These are phyloP conservation scores for Dendrobium officinale DNA, from an alignment of 106 monocot genomes.

Conservation along the genomic window DNA sequence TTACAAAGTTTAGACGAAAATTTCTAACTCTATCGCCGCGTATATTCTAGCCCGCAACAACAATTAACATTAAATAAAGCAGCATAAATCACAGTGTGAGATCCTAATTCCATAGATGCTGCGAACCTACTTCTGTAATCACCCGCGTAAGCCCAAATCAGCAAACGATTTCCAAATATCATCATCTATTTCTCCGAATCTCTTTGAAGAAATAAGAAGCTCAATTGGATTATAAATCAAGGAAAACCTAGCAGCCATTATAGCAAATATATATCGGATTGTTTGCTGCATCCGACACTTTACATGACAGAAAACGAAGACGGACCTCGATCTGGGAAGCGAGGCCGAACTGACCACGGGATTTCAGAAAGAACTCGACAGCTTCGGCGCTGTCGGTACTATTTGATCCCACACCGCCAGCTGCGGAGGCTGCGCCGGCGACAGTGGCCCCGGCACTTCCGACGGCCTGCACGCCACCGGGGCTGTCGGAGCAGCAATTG, in stretches of 20 bases:
- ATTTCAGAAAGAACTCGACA: slow-evolving; percentile 63
- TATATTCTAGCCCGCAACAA: too few relatives aligned
- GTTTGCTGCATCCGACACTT: not conserved
- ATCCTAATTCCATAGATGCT: not conserved
- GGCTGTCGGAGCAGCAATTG: slow-evolving; percentile 51
- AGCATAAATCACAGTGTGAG: not conserved
- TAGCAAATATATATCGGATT: slow-evolving; percentile 1
- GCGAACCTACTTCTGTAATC: not conserved
- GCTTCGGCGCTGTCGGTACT: slow-evolving; percentile 32
- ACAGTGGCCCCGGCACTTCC: slow-evolving; percentile 40
- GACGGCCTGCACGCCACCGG: slow-evolving; percentile 25
- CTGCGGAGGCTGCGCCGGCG: slow-evolving; percentile 9
- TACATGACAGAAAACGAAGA: not conserved
- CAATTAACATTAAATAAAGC: too few relatives aligned
- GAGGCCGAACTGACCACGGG: slow-evolving; percentile 30
- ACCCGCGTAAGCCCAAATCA: not conserved
- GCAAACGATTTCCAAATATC: not conserved
- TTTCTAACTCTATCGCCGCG: not conserved
- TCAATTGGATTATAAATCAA: not conserved
- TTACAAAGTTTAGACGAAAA: not conserved
- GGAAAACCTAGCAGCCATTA: not conserved
- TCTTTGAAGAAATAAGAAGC: not conserved
- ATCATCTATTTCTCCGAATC: not conserved
- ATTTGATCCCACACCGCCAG: slow-evolving; percentile 7
- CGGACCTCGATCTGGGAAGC: slow-evolving; percentile 78